Base-by-base conservation (phyloP, 805 yeast species). In the Wickerhamomyces chaumierensis region DNA sequence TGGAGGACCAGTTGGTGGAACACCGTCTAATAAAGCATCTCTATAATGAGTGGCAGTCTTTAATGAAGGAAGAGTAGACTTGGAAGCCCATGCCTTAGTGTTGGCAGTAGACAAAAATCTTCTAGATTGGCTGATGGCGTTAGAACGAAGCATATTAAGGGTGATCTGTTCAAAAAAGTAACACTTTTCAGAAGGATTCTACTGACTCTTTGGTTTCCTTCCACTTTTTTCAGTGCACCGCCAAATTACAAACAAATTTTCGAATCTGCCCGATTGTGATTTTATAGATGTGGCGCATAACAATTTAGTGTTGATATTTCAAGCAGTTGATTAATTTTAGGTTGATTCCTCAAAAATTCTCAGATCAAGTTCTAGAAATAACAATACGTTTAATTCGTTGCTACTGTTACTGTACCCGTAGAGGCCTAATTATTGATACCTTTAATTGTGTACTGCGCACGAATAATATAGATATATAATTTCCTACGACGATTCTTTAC, bases 1-100 rank as follows among this genome's bases (percentile, higher is more conserved):
- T 11, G 63, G 65, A 9, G 85, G 84, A 2, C 83, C 83, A 21
- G 46, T 42, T 8, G 43, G 37, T 12, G 61, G 47, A 14, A 52
- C 51, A 11, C 68, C 69, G 21, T 58, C 46, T 28, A 65, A 45
- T 7, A 66, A 42, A 31, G 58, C 51, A 20, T 52, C 41, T 47
- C 56, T 61, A 27, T 44, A 39, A 18, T 35, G 40, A 6, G 36
- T 36, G 17, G 44, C 40, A 20, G 47, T 35, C 32, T 56, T 52
- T 33, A 63, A 46, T 21, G 62, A 49, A 15, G 42, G 42, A 2
- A 57, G 42, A 6, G 41, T 39, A 4, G 51, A 36, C 21, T 48
- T 46, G 28, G 51, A 46, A 5, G 58, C 46, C 65, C 66, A 60
- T 14, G 50, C 40, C 35, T 53, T 52, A 3, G 31, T 13, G 15